phyloP scores from a whole-genome alignment of 495 filamentous ascomycete species.

The Hypoxylon subgilvum region DNA sequence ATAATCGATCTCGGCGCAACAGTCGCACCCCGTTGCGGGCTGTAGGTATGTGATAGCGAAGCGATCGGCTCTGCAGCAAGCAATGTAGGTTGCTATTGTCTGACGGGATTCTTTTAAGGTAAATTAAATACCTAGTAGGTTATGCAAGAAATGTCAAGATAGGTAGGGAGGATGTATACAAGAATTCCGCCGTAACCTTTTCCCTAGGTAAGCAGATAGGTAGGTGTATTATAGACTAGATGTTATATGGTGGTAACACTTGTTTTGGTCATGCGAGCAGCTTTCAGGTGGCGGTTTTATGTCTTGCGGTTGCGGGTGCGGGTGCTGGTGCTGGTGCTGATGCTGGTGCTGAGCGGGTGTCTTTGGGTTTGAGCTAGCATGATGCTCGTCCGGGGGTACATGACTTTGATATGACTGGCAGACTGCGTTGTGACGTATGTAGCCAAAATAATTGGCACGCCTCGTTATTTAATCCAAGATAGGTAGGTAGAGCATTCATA shows the following conservation, averaged over 20 bases:
- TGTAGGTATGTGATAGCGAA: not conserved
- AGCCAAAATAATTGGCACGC: constrained; percentile 13
- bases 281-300: constrained; percentile 12
- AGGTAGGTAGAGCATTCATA: no score
- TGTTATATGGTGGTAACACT: not conserved
- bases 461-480: not conserved
- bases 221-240: constrained; percentile 2
- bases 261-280: constrained; percentile 17
- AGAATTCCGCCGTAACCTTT: no score
- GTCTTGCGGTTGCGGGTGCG: not conserved
- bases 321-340: no score
- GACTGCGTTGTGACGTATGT: constrained; percentile 11
- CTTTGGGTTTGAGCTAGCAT: constrained; percentile 7
- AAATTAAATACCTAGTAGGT: no score
- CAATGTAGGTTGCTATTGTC: not conserved
- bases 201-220: no score
- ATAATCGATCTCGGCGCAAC: no score
- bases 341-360: no score
- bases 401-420: not conserved
- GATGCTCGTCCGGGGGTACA: not conserved
- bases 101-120: constrained; percentile 3
- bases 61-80: not conserved
- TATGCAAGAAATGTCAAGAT: not conserved
- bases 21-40: no score
- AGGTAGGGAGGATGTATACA: not conserved